Percentiles rank a stretch among this genome's conserved stretches.
phyloP scores from a whole-genome alignment of 192 early-diverging fungal species.

The Backusella circina region DNA sequence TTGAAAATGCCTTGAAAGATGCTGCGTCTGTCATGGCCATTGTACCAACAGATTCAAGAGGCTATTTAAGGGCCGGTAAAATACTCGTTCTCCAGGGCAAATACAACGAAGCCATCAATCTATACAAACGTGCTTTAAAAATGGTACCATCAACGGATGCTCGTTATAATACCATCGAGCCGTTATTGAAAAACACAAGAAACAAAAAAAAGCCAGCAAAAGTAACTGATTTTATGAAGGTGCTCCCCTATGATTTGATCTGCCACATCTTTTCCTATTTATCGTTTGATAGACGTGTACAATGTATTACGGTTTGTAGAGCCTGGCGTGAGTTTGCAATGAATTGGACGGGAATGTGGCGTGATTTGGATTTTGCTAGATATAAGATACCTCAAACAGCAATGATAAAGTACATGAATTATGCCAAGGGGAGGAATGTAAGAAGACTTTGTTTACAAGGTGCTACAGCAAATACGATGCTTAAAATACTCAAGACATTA shows the following conservation, averaged over 20 bases:
- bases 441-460: not conserved
- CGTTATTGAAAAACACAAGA: not conserved
- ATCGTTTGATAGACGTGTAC: not conserved
- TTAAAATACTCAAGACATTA: not conserved
- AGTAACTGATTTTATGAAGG: not conserved
- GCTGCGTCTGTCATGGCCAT: not conserved
- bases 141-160: not conserved
- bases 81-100: not conserved
- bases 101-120: not conserved
- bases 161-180: not conserved
- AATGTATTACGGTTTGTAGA: not conserved
- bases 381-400: not conserved
- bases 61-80: constrained; percentile 2
- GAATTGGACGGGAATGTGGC: constrained; percentile 14
- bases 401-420: not conserved
- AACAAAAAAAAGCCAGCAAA: not conserved
- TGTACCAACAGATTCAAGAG: not conserved
- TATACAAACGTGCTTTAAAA: not conserved
- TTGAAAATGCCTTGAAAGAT: not conserved
- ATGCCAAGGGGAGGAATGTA: constrained; percentile 4
- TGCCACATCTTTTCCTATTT: not conserved
- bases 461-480: not conserved
- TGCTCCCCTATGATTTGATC: constrained; percentile 6
- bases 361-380: constrained; percentile 4
- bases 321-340: constrained; percentile 9